Base-by-base conservation (phyloP, 1,139 yeast species). In the Eremothecium cymbalariae region DNA sequence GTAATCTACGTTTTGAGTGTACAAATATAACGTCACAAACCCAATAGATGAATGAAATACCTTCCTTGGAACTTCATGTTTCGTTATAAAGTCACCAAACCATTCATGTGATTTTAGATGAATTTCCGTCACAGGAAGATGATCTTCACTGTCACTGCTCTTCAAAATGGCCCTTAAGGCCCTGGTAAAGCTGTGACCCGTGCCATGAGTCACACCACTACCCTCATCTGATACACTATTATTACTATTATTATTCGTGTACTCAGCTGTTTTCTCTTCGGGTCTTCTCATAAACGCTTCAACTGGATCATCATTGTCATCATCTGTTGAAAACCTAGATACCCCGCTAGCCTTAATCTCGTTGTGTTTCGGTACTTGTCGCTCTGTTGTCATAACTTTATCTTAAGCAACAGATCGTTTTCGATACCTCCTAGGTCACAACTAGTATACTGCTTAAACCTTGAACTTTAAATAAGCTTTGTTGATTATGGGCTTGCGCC, bases 41-140 rank as follows among this genome's bases (percentile, higher is more conserved):
- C 96, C 98, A 36, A 86, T 84, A 1, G 94, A 80, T 4, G 90
- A 80, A 57, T 90, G 98, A 41, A 90, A 73, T 4, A 71, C 63
- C 57, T 90, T 90, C 49, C 98, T 71, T 3, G 95, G 93, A 15
- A 90, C 67, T 57, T 90, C 98, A 54, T 90, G 90, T 51, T 81
- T 82, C 25, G 77, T 70, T 26, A 78, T 58, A 46, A 76, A 74
- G 33, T 65, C 65, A 16, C 72, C 68, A 50, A 75, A 65, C 43
- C 60, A 55, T 32, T 57, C 60, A 32, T 57, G 61, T 2, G 59
- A 54, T 31, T 51, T 53, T 29, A 57, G 37, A 32, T 49, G 57
- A 16, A 57, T 56, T 28, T 51, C 55, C 1, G 52, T 47, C 13
- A 55, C 44, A 6, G 60, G 58, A 6, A 56, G 39, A 40, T 56